Conservation (phyloP, 176 grass and related monocot genomes). For the Bromus sterilis region DNA sequence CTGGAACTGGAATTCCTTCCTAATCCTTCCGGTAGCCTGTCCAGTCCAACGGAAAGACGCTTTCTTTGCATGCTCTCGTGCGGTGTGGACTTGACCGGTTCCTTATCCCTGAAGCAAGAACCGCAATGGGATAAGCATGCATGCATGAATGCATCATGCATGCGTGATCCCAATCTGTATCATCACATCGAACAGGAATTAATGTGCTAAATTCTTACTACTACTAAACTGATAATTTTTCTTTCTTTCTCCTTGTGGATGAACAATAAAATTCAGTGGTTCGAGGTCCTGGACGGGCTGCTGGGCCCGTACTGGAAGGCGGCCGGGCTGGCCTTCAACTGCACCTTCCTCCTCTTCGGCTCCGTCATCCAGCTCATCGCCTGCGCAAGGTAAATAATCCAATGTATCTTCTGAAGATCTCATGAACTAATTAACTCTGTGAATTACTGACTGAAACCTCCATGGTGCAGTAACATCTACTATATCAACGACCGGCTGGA, state of each 20-base stretch:
- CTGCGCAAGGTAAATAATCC: constrained; percentile 27
- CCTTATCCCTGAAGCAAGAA: constrained; percentile 12
- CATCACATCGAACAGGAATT: too few relatives aligned
- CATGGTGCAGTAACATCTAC: constrained; percentile 34
- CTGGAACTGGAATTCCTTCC: background rate
- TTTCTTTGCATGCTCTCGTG: background rate
- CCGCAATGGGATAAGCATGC: constrained; percentile 23
- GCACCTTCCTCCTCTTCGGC: constrained; percentile 62
- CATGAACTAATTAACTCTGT: background rate
- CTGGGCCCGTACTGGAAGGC: constrained; percentile 48
- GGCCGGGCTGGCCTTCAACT: constrained; percentile 46
- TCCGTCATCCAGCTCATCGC: constrained; percentile 60
- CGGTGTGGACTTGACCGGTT: background rate
- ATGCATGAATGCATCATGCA: background rate
- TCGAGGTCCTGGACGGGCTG: constrained; percentile 50
- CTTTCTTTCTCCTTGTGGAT: background rate
- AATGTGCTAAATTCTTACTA: too few relatives aligned
- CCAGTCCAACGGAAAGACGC: background rate
- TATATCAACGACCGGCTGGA: constrained; percentile 64
- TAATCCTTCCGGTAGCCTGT: background rate
- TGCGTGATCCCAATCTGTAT: too few relatives aligned
- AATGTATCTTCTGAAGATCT: background rate
- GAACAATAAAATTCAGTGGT: constrained; percentile 29
- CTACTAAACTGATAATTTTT: background rate
- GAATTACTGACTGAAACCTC: background rate